Evolutionary conservation across 345 rosid species (phyloP), one percentile per base, ranked within the genome.

Genomic region (Excoecaria cochinchinensis): DNA sequence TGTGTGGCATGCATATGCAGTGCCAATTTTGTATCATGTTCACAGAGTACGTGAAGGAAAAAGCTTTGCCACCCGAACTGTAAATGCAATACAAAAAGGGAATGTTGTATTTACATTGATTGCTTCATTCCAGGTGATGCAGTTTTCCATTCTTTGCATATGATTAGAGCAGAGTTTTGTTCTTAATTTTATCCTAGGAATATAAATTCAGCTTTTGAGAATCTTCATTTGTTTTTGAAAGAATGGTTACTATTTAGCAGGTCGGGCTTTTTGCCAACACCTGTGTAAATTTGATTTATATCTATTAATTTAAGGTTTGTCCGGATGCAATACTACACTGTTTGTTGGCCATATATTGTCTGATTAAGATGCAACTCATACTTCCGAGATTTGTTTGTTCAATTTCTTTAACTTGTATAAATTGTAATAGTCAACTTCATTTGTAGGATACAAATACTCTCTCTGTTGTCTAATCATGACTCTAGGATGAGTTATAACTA

Each of bases 31-130:
- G 52, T 92, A 93, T 74, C 77, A 85, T 79, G 98, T 90, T 80
- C 85, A 87, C 62, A 95, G 97, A 17, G 72, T 95, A 81, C 97
- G 97, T 46, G 97, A 95, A 80, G 99, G 98, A 58, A 91, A 86
- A 80, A 91, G 81, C 83, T 95, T 95, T 83, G 97, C 98, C 55
- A 90, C 97, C 69, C 85, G 99, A 74, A 85, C 86, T 82, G 99
- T 93, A 76, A 92, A 93, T 81, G 99, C 99, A 55, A 73, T 93
- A 78, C 99, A 93, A 68, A 92, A 90, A 75, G 98, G 99, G 78
- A 88, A 83, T n/a, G 67, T 89, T 53, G 72, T 91, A 74, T 95
- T 95, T 89, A 90, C 88, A 21, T 80, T 95, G 86, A 25, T 92
- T 36, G 97, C 97, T 70, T 96, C 99, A 68, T 96, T 96, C 84